A percentile compares a stretch with the other conserved stretches of the same genome.
Evolutionary conservation across 2,329 filamentous ascomycete species (phyloP).

Genomic region (Fusarium decemcellulare): DNA sequence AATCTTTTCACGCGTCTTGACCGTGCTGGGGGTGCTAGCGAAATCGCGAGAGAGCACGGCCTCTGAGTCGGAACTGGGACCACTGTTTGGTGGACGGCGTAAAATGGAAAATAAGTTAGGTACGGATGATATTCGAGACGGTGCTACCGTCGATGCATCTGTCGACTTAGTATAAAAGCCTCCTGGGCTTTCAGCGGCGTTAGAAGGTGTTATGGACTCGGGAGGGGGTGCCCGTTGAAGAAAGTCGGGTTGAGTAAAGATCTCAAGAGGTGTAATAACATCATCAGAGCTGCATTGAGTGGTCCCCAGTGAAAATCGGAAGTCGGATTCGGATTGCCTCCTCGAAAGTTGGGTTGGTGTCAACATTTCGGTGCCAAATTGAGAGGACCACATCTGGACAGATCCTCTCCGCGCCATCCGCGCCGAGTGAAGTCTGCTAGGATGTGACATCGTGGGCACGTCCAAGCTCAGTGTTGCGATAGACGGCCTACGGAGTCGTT

Average conservation of each 20-base stretch:
- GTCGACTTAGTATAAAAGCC: constrained; percentile 22
- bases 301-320: constrained; percentile 20
- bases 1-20: constrained; percentile 67
- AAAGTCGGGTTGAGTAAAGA: constrained; percentile 12
- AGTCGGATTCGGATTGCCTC: constrained; percentile 27
- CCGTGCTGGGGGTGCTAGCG: constrained; percentile 46
- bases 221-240: constrained; percentile 6
- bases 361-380: constrained; percentile 30
- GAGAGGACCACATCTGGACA: constrained; percentile 38
- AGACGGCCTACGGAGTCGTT: constrained; percentile 26
- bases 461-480: constrained; percentile 39
- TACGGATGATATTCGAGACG: constrained; percentile 38
- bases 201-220: constrained; percentile 8
- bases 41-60: constrained; percentile 32
- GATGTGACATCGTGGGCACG: constrained; percentile 4
- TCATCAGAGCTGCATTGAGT: constrained; percentile 27
- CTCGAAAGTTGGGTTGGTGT: background rate
- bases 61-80: constrained; percentile 31
- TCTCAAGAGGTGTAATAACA: constrained; percentile 8
- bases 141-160: constrained; percentile 5
- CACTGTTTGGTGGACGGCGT: constrained; percentile 34
- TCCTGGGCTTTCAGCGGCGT: background rate
- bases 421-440: constrained; percentile 30
- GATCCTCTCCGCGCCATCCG: constrained; percentile 31
- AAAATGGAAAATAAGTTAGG: constrained; percentile 46